A percentile compares a stretch with the other conserved stretches of the same genome.
These are phyloP conservation scores for Elsinoe fawcettii DNA, from an alignment of 2,329 filamentous ascomycete genomes.

Conservation along the genomic window DNA sequence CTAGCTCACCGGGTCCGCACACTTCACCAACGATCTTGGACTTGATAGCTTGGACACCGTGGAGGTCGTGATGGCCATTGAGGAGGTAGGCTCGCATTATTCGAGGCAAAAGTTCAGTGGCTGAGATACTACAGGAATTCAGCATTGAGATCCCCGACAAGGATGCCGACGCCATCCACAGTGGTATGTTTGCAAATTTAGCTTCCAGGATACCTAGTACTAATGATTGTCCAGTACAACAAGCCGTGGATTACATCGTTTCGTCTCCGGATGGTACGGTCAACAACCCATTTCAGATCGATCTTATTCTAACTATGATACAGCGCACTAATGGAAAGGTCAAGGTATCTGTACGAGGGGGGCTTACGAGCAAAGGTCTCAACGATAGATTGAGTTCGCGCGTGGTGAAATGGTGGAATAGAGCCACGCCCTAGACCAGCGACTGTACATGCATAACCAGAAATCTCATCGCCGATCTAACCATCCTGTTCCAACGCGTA, in stretches of 20 bases:
- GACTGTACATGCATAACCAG: conserved; percentile 15
- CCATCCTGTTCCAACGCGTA: background rate
- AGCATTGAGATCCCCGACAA: conserved; percentile 98
- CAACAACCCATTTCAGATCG: background rate
- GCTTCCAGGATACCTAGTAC: conserved; percentile 16
- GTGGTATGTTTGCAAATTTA: conserved; percentile 54
- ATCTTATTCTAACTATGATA: background rate
- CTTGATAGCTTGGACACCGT: conserved; percentile 97
- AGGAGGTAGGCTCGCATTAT: conserved; percentile 59
- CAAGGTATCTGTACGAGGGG: background rate
- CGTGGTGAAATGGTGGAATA: background rate
- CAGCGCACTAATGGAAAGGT: conserved; percentile 26
- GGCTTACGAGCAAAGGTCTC: conserved; percentile 1
- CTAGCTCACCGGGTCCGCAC: conserved; percentile 73
- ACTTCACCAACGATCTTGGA: conserved; percentile 93
- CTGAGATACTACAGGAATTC: conserved; percentile 51
- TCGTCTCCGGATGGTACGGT: conserved; percentile 82
- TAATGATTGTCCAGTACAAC: conserved; percentile 59
- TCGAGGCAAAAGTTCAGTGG: background rate
- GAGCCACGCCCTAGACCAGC: conserved; percentile 10
- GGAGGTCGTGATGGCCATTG: conserved; percentile 99
- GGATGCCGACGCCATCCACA: conserved; percentile 90
- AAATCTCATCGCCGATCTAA: background rate
- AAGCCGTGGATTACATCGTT: conserved; percentile 90
- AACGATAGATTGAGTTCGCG: background rate